A percentile compares a stretch with the other conserved stretches of the same genome.
Conservation (phyloP, 116 monocot genomes). For the Phalaenopsis hybrid region DNA sequence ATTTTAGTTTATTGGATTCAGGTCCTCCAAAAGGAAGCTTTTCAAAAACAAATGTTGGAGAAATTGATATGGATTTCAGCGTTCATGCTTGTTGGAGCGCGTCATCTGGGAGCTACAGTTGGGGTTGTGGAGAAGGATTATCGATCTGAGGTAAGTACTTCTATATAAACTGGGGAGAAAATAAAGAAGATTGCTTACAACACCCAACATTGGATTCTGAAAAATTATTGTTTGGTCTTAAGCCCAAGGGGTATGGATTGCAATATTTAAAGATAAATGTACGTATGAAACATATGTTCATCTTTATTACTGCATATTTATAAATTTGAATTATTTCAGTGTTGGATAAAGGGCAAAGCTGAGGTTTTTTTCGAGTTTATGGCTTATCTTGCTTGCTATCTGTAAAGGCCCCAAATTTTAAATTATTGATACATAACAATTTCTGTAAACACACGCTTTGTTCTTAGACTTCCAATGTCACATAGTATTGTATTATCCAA, state of each 20-base stretch:
- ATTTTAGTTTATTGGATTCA: slow-evolving; percentile 14
- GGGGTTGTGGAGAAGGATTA: slow-evolving; percentile 78
- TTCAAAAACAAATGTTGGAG: slow-evolving; percentile 94
- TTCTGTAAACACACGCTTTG: too few species aligned
- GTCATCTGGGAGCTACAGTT: slow-evolving; percentile 81
- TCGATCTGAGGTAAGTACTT: slow-evolving; percentile 17
- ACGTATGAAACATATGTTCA: too few species aligned
- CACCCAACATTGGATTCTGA: background rate
- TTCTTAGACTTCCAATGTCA: too few species aligned
- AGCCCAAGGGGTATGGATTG: background rate
- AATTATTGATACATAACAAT: too few species aligned
- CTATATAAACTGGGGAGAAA: background rate
- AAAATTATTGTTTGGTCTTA: background rate
- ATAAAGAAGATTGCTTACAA: background rate
- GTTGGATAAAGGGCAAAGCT: too few species aligned
- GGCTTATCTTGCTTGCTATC: too few species aligned
- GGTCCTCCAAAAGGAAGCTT: slow-evolving; percentile 81
- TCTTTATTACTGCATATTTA: too few species aligned
- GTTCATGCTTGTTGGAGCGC: slow-evolving; percentile 98
- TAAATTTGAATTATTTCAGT: too few species aligned
- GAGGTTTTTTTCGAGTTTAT: too few species aligned
- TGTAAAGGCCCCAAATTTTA: too few species aligned
- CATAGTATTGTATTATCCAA: too few species aligned
- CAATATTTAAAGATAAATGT: too few species aligned
- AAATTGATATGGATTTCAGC: slow-evolving; percentile 95